Base-by-base conservation (phyloP, 2,329 filamentous ascomycete species). In the Phialemonium atrogriseum region DNA sequence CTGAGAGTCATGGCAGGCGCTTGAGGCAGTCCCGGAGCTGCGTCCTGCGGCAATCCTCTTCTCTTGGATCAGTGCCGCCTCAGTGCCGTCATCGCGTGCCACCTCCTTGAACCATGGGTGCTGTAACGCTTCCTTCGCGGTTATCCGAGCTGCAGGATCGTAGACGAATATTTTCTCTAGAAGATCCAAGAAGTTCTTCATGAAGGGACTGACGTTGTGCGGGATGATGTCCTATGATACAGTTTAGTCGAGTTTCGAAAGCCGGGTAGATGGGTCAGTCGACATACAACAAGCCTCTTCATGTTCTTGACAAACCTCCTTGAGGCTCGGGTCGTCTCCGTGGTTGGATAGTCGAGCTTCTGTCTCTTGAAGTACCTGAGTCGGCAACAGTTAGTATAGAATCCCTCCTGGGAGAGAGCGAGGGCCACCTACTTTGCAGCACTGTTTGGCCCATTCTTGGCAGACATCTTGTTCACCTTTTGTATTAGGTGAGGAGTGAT, bases 221-320 rank as follows among this genome's bases (percentile, higher is more conserved):
- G 77, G 77, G 24, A 81, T 78, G 32, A 80, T 80, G 39, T 80
- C 74, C 77, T 81, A 24, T 10, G 14, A 10, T 4, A 14, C 30
- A 38, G 8, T 9, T 55, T 34, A 52, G 46, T 16, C 6, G 12
- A 5, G n/a, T 10, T 20, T 19, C 45, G 21, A 45, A 41, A 9
- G 21, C 11, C 12, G 15, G 5, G 3, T 10, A 8, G 11, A 17
- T 8, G 5, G 23, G 8, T 16, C 3, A 11, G 11, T 17, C 13
- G 11, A 58, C 72, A 41, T 59, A 82, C 77, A 37, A 69, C 63
- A 17, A 83, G 57, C 35, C 65, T 65, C 52, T 81, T 82, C 78
- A 83, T 83, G n/a, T 75, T 77, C 52, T 77, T 77, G 10, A 83
- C 78, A 46, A 81, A 83, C 45, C 75, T 63, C 39, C 69, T 64